Conservation (phyloP, 192 early-diverging fungal genomes). For the Backusella tuberculispora region DNA sequence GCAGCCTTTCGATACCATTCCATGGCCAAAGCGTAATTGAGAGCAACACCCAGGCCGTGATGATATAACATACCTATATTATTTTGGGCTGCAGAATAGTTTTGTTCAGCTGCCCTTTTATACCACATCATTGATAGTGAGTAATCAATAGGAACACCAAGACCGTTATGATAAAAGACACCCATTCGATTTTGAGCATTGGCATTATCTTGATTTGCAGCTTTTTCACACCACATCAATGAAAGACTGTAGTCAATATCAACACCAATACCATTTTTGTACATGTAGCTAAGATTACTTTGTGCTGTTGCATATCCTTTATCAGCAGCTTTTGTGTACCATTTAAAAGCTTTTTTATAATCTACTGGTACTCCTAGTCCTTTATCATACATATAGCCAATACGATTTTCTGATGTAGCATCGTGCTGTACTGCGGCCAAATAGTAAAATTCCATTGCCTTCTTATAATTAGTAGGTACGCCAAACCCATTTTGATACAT, state of each 20-base stretch:
- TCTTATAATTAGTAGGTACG: background rate
- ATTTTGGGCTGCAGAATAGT: background rate
- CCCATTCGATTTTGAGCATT: constrained; percentile 7
- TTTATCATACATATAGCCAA: background rate
- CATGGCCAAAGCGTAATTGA: background rate
- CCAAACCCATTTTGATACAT: background rate
- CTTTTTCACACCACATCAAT: constrained; percentile 1
- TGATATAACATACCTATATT: constrained; percentile 1
- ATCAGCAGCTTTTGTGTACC: background rate
- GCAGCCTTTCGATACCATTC: constrained; percentile 5
- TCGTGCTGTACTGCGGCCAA: background rate
- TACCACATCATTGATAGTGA: background rate
- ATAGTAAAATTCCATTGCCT: background rate
- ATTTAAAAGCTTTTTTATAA: background rate
- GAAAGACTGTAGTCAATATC: background rate
- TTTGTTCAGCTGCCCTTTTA: background rate
- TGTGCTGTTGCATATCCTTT: constrained; percentile 5
- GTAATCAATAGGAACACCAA: background rate
- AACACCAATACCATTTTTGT: background rate
- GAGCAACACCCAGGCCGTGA: background rate
- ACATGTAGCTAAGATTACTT: background rate
- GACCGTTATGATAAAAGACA: background rate
- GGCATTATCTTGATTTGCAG: background rate
- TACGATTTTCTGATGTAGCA: background rate
- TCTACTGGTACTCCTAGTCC: background rate